Percentiles rank a stretch among this genome's conserved stretches.
Conservation (phyloP, 192 early-diverging fungal genomes). For the Dissophora ornata region DNA sequence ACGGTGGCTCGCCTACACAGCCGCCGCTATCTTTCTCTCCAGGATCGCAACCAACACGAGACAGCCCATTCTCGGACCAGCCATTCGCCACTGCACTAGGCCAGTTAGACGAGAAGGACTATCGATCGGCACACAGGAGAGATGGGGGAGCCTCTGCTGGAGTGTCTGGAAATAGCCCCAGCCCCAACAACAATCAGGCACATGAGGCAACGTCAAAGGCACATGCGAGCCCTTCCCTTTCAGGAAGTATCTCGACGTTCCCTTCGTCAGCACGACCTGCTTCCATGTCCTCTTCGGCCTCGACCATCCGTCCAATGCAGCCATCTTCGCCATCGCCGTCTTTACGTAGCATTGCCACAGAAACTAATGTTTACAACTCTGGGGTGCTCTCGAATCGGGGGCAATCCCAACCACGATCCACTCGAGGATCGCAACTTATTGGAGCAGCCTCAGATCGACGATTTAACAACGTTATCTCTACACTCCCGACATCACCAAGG, state of each 20-base stretch:
- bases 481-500: conserved; percentile 32
- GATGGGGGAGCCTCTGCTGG: neutral
- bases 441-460: conserved; percentile 4
- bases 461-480: neutral
- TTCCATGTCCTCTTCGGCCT: conserved; percentile 51
- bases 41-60: neutral
- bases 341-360: conserved; percentile 5
- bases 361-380: conserved; percentile 23
- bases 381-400: conserved; percentile 28
- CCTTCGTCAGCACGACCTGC: conserved; percentile 23
- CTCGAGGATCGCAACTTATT: conserved; percentile 41
- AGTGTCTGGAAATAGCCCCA: neutral
- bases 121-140: neutral
- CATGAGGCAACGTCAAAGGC: conserved; percentile 3
- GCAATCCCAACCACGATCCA: conserved; percentile 27
- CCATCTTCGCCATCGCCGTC: conserved; percentile 46
- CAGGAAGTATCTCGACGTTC: conserved; percentile 37
- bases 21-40: neutral
- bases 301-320: conserved; percentile 42
- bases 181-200: conserved; percentile 7
- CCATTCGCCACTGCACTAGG: neutral
- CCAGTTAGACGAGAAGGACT: conserved; percentile 1
- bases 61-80: neutral
- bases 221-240: conserved; percentile 46
- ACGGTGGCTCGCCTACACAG: neutral